Evolutionary conservation across 2,329 filamentous ascomycete genomes (phyloP), one percentile per base, ranked within the genome.

Genomic region (Fusarium miscanthi): DNA sequence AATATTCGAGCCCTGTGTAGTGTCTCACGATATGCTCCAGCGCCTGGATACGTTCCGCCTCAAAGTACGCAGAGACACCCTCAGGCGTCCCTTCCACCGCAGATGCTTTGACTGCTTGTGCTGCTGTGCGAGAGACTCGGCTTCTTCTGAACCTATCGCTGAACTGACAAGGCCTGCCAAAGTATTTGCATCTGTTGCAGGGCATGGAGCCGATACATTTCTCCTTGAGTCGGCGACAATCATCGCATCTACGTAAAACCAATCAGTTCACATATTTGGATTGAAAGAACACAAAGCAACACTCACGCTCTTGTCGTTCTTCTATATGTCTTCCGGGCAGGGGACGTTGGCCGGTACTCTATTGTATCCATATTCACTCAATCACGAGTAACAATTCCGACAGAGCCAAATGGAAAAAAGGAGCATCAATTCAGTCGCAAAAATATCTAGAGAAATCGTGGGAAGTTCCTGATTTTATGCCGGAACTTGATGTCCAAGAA

Each of bases 181-280:
- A 71, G 25, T 62, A 74, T 17, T 46, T 72, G 56, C 73, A 77
- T 65, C 71, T 69, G 35, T 73, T 58, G 19, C 73, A 77, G 31
- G 73, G 69, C 13, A 52, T 49, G 16, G 45, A 59, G 35, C 73
- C 72, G 33, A 67, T 63, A 37, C 64, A 74, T 43, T 74, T 77
- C 57, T 77, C 66, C 19, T 74, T 74, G 10, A 77, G 69, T 25
- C 66, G 63, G 12, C 73, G 63, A 12, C 74, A 77, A 33, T 72
- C 52, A 25, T 76, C 70, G 27, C 75, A 77, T 23, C 75, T 77
- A 37, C 11, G 10, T 1, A 7, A 2, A 40, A n/a, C 8, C 9
- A 37, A 35, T 48, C 23, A 25, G 6, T n/a, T 17, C 23, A n/a
- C 5, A 27, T 17, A 11, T 48, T 13, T 48, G 14, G 14, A 6